Conservation (phyloP, 2,329 filamentous ascomycete genomes). For the Ophiostoma sp. region DNA sequence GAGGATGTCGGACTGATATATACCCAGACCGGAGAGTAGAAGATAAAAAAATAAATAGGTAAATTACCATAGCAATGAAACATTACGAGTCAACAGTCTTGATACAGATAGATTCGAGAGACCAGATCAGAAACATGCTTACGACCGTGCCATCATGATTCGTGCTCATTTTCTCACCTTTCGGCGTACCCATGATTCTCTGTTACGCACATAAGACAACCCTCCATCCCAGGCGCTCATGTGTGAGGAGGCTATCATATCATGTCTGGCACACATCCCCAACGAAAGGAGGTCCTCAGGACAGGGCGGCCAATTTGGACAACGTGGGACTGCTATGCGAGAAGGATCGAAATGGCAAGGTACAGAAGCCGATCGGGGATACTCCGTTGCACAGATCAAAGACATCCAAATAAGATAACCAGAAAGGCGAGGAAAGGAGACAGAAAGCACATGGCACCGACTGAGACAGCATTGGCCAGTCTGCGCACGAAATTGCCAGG, state of each 20-base stretch:
- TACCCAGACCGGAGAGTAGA: slow-evolving; percentile 6
- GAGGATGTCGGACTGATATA: slow-evolving; percentile 6
- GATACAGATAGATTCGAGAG: not conserved
- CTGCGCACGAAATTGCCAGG: slow-evolving; percentile 16
- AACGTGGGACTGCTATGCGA: not conserved
- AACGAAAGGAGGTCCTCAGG: no score
- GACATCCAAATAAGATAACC: not conserved
- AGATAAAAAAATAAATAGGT: not conserved
- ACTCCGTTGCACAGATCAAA: not conserved
- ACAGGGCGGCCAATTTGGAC: not conserved
- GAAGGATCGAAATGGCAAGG: not conserved
- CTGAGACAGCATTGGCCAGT: slow-evolving; percentile 14
- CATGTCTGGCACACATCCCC: no score
- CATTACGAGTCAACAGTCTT: not conserved
- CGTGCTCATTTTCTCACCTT: not conserved
- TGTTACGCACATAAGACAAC: slow-evolving; percentile 6
- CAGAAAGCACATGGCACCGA: slow-evolving; percentile 16
- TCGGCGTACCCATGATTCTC: not conserved
- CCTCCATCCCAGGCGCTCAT: not conserved
- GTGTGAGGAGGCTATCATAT: no score
- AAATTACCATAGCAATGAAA: not conserved
- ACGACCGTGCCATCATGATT: not conserved
- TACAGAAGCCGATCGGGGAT: not conserved
- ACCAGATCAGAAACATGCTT: not conserved
- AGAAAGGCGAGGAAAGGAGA: not conserved